phyloP scores from a whole-genome alignment of 1,284 basidiomycete species.

The Inonotus hispidus region DNA sequence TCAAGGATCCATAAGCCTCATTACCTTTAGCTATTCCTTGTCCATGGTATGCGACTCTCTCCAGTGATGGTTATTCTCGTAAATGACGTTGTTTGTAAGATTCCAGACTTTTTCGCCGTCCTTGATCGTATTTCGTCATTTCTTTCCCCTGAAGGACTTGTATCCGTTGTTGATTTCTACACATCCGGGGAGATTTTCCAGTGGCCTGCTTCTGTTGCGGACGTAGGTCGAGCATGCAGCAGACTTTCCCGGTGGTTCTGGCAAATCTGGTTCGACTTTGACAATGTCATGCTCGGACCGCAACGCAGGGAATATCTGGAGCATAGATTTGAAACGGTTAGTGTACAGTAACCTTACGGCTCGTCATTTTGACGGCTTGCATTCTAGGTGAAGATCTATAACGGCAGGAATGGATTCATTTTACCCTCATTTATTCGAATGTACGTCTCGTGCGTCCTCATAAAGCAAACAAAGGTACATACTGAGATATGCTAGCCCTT shows the following conservation, averaged over 20 bases:
- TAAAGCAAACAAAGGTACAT: slow-evolving; percentile 1
- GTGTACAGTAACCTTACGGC: slow-evolving; percentile 15
- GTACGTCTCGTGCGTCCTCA: slow-evolving; percentile 25
- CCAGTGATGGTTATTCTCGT: neutral
- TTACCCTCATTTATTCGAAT: slow-evolving; percentile 67
- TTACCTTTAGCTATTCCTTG: slow-evolving; percentile 63
- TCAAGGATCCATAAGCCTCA: slow-evolving; percentile 51
- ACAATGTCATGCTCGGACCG: slow-evolving; percentile 69
- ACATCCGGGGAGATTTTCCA: slow-evolving; percentile 50
- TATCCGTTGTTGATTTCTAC: slow-evolving; percentile 80
- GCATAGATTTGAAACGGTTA: slow-evolving; percentile 71
- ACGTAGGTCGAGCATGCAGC: slow-evolving; percentile 61
- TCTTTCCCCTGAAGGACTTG: slow-evolving; percentile 61
- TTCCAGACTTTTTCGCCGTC: slow-evolving; percentile 65
- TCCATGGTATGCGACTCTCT: neutral
- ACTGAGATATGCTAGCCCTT: slow-evolving; percentile 37
- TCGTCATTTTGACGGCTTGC: neutral
- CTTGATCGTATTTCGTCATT: slow-evolving; percentile 70
- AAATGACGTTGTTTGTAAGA: slow-evolving; percentile 33
- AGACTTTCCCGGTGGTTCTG: slow-evolving; percentile 80
- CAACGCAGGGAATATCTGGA: slow-evolving; percentile 73
- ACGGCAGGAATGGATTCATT: slow-evolving; percentile 70
- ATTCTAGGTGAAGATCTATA: slow-evolving; percentile 55
- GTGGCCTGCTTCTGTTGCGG: slow-evolving; percentile 55
- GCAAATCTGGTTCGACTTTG: slow-evolving; percentile 60